Evolutionary conservation across 2,329 filamentous ascomycete genomes (phyloP).

Genomic region (Canariomyces notabilis): DNA sequence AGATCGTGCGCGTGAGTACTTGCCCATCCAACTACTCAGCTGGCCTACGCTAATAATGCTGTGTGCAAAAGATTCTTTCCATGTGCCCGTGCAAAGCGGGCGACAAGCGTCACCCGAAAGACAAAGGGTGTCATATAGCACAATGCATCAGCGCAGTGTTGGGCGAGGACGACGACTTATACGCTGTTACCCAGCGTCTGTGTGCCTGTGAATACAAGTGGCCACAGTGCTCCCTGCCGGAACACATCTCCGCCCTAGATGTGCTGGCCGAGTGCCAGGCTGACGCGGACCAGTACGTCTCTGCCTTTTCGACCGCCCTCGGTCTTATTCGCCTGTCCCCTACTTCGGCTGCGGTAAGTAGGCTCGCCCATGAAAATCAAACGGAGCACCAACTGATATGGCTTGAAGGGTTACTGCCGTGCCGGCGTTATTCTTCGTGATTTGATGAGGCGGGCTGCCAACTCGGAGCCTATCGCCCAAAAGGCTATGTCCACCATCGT

Average conservation of each 20-base stretch:
- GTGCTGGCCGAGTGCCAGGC: conserved; percentile 17
- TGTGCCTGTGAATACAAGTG: conserved; percentile 23
- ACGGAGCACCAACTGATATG: background rate
- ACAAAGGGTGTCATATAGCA: conserved; percentile 25
- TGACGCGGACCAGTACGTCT: conserved; percentile 11
- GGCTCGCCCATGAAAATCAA: background rate
- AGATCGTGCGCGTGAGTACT: too few relatives aligned
- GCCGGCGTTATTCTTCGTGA: conserved; percentile 16
- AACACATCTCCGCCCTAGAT: conserved; percentile 20
- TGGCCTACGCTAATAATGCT: too few relatives aligned
- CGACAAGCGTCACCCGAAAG: conserved; percentile 16
- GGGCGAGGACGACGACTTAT: conserved; percentile 11
- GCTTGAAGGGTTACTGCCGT: conserved; percentile 23
- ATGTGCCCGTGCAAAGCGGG: conserved; percentile 15
- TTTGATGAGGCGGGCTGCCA: background rate
- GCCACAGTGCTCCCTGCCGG: conserved; percentile 15
- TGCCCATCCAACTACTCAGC: too few relatives aligned
- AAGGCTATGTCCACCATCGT: conserved; percentile 6
- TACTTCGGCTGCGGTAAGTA: conserved; percentile 18
- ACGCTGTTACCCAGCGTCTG: conserved; percentile 5
- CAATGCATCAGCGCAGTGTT: conserved; percentile 22
- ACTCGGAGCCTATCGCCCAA: background rate
- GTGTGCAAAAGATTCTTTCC: too few relatives aligned
- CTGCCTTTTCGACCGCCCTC: conserved; percentile 21
- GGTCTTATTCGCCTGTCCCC: conserved; percentile 21